Evolutionary conservation across 345 rosid species (phyloP), one percentile per base, ranked within the genome.

Genomic region (Heritiera littoralis): DNA sequence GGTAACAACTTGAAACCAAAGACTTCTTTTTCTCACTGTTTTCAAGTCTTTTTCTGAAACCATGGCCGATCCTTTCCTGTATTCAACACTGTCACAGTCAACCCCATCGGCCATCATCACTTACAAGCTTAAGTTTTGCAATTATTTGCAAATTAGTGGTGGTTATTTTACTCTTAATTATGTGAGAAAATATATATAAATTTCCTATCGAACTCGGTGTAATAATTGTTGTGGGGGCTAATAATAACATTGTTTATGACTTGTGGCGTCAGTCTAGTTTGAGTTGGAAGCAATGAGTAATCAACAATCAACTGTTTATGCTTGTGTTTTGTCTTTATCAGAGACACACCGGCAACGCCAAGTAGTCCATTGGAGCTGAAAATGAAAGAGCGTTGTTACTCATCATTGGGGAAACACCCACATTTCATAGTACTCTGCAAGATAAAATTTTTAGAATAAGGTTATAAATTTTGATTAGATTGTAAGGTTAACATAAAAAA

Each of bases 401-500:
- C 63, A 43, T 43, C 45, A 43, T 43, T 43, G 1, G 45, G 45
- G 45, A 3, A 40, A 43, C 45, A 43, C 6, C 45, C 45, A 30
- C 91, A 90, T 41, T 87, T 92, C 23, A 89, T 86, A 61, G 38
- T 35, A 35, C 38, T 35, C 38, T 35, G 38, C 38, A 35, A 35
- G 38, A 35, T 35, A 35, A 35, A 23, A 23, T 23, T 23, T 23
- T 23, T 23, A 23, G 28, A 23, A 23, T 23, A 23, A 23, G 0
- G 28, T 23, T 0, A 23, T 23, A 23, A 23, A 23, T 23, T 23
- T 23, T 23, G 28, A 23, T 23, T 0, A 23, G 28, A 23, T 23
- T 23, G 28, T 23, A 23, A 23, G 28, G 28, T 23, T 23, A 23
- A 23, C 0, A 23, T 23, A 23, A 23, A 23, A 23, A 23, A 23